Evolutionary conservation across 495 filamentous ascomycete genomes (phyloP), one percentile per base, ranked within the genome.

Genomic region (Sphaerosporella brunnea): DNA sequence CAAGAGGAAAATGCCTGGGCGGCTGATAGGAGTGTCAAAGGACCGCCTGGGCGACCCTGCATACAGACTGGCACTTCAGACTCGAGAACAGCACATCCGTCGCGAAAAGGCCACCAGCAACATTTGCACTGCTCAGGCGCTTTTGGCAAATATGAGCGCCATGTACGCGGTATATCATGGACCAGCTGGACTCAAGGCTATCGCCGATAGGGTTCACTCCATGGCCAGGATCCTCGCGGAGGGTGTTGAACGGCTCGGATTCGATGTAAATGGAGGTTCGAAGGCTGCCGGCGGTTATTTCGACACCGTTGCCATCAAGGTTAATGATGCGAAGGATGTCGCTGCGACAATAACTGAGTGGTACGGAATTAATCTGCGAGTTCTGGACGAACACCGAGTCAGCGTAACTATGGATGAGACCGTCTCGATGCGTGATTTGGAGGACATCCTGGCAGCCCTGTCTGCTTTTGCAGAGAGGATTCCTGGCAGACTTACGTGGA

Each of bases 91-190:
- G 64, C 90, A 97, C 61, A 97, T 97, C 63, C 73, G 90, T 54
- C 74, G 90, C 57, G 90, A 97, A 64, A 97, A 97, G 73, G 90
- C 90, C 1, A 97, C 90, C 4, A 94, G 86, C 69, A 97, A 97
- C 64, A 93, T 97, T 49, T 97, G 90, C 65, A 97, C 90, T 18
- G 90, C 90, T 4, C 90, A 97, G 62, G 90, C 90, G 7, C 64
- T 97, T 15, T 71, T 96, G 25, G 90, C 90, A 16, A 97, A 97
- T 63, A 95, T 96, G 84, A 92, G 77, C 55, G 84, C 90, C 42
- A 82, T 97, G 66, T 97, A 95, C 63, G 90, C 86, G n/a, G 74
- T 96, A 30, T 97, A 96, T 62, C 90, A 97, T 60, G 90, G 90
- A 2, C 90, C 90, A 2, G 56, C 73, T 26, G 92, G 92, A 11